Conservation (phyloP, 768 basidiomycete genomes). For the Hygrophoropsis aurantiaca region DNA sequence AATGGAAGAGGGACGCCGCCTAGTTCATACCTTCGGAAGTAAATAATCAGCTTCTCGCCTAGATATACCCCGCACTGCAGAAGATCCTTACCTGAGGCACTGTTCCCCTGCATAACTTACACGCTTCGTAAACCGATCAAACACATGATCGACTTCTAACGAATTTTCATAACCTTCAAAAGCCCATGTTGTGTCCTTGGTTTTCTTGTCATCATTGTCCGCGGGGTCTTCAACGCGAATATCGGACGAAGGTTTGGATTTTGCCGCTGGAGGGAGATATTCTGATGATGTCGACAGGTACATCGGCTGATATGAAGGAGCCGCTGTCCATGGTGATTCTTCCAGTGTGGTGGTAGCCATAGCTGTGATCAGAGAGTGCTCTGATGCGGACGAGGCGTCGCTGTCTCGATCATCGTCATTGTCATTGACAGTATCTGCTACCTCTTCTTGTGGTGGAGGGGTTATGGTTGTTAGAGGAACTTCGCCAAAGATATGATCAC, state of each 20-base stretch:
- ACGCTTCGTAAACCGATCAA: constrained; percentile 80
- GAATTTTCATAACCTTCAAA: constrained; percentile 83
- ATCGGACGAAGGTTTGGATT: constrained; percentile 43
- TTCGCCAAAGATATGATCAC: constrained; percentile 66
- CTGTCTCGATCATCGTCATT: constrained; percentile 34
- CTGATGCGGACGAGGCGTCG: constrained; percentile 38
- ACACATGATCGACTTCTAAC: constrained; percentile 76
- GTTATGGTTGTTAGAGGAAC: constrained; percentile 8
- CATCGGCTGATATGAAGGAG: constrained; percentile 63
- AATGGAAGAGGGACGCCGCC: constrained; percentile 83
- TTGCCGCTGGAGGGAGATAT: constrained; percentile 62
- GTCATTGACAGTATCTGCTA: no score
- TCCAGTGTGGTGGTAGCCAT: constrained; percentile 52
- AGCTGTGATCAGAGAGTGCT: constrained; percentile 55
- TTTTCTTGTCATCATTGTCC: constrained; percentile 39
- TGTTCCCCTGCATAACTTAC: constrained; percentile 74
- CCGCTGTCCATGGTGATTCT: constrained; percentile 65
- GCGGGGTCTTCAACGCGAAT: constrained; percentile 41
- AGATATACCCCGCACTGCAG: neutral
- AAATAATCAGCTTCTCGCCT: neutral
- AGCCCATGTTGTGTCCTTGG: constrained; percentile 56
- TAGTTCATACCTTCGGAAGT: constrained; percentile 73
- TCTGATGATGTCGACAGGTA: constrained; percentile 78
- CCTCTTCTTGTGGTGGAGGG: constrained; percentile 18
- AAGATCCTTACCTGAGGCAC: constrained; percentile 73